A percentile compares a stretch with the other conserved stretches of the same genome.
These are phyloP conservation scores for Sporormia fimetaria DNA, from an alignment of 495 filamentous ascomycete genomes.

Conservation along the genomic window DNA sequence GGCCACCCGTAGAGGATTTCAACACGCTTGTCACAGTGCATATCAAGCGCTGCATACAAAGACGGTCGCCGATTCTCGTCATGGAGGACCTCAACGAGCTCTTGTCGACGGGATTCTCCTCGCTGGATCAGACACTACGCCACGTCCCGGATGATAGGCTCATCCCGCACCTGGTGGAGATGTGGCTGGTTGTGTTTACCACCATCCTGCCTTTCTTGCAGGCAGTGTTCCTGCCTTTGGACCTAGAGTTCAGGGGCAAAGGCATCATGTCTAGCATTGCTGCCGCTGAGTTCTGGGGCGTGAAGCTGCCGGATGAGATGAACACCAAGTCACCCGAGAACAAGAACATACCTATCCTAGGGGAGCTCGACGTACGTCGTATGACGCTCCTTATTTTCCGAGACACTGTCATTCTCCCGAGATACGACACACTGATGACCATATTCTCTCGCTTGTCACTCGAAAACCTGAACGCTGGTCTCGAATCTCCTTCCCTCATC, in stretches of 20 bases:
- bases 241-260: conserved; percentile 82
- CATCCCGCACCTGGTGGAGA: conserved; percentile 75
- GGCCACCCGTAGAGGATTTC: conserved; percentile 85
- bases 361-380: conserved; percentile 71
- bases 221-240: conserved; percentile 87
- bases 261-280: conserved; percentile 69
- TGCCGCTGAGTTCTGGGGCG: conserved; percentile 80
- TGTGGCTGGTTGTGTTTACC: conserved; percentile 87
- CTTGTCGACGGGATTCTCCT: conserved; percentile 61
- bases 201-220: conserved; percentile 88
- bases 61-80: conserved; percentile 27
- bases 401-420: conserved; percentile 72
- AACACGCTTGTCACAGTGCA: conserved; percentile 60
- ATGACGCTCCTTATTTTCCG: conserved; percentile 85
- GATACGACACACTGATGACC: conserved; percentile 72
- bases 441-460: conserved; percentile 87
- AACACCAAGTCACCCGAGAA: conserved; percentile 19
- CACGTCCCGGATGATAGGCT: conserved; percentile 70
- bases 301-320: conserved; percentile 35
- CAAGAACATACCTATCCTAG: conserved; percentile 34
- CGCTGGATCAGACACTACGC: conserved; percentile 69
- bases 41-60: conserved; percentile 33
- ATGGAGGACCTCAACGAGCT: conserved; percentile 28
- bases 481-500: conserved; percentile 20
- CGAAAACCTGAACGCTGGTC: conserved; percentile 57